Conservation (phyloP, 805 yeast species). For the Starmerella floricola region DNA sequence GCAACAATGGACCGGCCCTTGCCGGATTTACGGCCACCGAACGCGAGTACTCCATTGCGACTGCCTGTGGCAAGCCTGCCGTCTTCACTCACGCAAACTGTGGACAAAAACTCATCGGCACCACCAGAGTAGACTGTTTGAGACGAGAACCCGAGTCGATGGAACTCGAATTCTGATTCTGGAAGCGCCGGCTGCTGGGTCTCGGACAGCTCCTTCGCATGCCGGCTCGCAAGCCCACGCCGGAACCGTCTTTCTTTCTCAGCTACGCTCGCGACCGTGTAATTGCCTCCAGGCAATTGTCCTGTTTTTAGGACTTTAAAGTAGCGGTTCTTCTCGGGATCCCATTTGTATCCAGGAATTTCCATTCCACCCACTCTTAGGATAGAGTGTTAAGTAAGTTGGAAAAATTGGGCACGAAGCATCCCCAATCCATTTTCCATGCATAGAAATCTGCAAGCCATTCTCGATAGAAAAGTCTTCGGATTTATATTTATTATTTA, state of each 20-base stretch:
- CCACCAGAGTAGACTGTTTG: background rate
- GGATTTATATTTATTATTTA: too few relatives aligned
- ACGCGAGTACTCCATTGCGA: constrained; percentile 8
- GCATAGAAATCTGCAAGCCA: too few relatives aligned
- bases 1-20: constrained; percentile 10
- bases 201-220: background rate
- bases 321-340: constrained; percentile 14
- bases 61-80: constrained; percentile 7
- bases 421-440: too few relatives aligned
- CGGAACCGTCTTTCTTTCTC: background rate
- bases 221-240: constrained; percentile 10
- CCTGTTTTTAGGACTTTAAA: constrained; percentile 16
- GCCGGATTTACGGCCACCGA: background rate
- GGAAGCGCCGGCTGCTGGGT: too few relatives aligned
- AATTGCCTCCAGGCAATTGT: constrained; percentile 11
- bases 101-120: background rate
- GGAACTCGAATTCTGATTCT: too few relatives aligned
- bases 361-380: constrained; percentile 3
- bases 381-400: too few relatives aligned
- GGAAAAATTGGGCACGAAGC: too few relatives aligned
- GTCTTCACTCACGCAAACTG: background rate
- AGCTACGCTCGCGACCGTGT: constrained; percentile 16
- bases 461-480: too few relatives aligned
- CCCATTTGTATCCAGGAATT: constrained; percentile 21
- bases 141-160: background rate